Conservation (phyloP, 305 asterid genomes). For the Fraxinus ornus region DNA sequence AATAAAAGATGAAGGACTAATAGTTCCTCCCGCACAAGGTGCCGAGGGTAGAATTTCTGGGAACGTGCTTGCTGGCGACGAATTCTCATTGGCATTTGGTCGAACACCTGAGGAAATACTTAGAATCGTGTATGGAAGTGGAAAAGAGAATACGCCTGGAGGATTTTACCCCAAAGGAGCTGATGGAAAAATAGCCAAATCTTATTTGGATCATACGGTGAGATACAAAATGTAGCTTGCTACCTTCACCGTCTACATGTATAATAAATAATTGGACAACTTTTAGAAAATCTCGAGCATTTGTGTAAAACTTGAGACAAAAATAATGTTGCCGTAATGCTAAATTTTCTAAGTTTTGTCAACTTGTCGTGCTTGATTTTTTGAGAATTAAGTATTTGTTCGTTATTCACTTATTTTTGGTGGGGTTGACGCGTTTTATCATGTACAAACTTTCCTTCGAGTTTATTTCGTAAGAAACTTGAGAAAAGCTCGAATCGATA, state of each 20-base stretch:
- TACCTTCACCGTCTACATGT: background rate
- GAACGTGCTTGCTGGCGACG: conserved; percentile 42
- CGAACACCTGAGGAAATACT: conserved; percentile 51
- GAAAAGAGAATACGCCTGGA: conserved; percentile 37
- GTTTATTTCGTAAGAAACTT: background rate
- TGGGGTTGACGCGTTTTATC: background rate
- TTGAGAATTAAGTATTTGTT: background rate
- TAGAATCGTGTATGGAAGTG: conserved; percentile 43
- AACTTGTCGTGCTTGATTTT: background rate
- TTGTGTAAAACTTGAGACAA: background rate
- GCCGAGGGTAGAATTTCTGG: conserved; percentile 51
- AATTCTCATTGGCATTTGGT: conserved; percentile 37
- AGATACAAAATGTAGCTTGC: background rate
- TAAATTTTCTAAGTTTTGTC: background rate
- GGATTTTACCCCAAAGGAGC: conserved; percentile 54
- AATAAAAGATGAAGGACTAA: conserved; percentile 60
- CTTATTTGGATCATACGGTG: conserved; percentile 15
- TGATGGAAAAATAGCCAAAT: conserved; percentile 39
- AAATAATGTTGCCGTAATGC: background rate
- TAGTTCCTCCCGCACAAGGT: conserved; percentile 35
- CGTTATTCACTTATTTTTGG: background rate
- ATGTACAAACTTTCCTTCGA: background rate
- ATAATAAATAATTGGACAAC: background rate
- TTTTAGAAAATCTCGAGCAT: background rate
- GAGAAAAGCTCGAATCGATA: too few relatives aligned